A percentile compares a stretch with the other conserved stretches of the same genome.
Conservation (phyloP, 2,329 filamentous ascomycete genomes). For the Colletotrichum sp. region DNA sequence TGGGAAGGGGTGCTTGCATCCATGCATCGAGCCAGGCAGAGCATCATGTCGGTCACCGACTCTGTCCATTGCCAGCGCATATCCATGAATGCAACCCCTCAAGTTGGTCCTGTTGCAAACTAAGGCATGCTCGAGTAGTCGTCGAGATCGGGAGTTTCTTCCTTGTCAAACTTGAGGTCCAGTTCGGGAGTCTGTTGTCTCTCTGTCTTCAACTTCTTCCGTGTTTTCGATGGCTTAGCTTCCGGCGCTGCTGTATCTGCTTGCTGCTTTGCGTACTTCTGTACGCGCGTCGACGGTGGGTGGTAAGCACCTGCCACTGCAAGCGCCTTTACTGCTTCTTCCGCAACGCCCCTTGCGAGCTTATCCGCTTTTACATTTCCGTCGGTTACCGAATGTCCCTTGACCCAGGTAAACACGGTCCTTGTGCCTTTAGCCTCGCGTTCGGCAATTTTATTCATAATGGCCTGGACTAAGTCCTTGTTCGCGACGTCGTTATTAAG, state of each 20-base stretch:
- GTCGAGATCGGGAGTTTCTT: neutral
- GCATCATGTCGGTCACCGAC: neutral
- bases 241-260: neutral
- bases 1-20: neutral
- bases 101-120: neutral
- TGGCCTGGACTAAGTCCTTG: slow-evolving; percentile 76
- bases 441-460: slow-evolving; percentile 61
- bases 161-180: neutral
- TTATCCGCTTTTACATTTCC: slow-evolving; percentile 84
- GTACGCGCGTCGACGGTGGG: neutral
- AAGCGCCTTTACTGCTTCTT: neutral
- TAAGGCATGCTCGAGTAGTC: neutral
- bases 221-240: neutral
- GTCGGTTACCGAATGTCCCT: slow-evolving; percentile 75
- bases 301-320: neutral
- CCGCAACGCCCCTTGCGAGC: slow-evolving; percentile 65
- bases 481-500: slow-evolving; percentile 80
- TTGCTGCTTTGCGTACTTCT: neutral
- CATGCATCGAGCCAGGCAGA: neutral
- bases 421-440: slow-evolving; percentile 62
- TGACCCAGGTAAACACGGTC: slow-evolving; percentile 86
- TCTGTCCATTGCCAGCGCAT: neutral
- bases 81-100: neutral
- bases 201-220: neutral
- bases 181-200: neutral